phyloP scores from a whole-genome alignment of 2,329 filamentous ascomycete species.

The Mariannaea sp. region DNA sequence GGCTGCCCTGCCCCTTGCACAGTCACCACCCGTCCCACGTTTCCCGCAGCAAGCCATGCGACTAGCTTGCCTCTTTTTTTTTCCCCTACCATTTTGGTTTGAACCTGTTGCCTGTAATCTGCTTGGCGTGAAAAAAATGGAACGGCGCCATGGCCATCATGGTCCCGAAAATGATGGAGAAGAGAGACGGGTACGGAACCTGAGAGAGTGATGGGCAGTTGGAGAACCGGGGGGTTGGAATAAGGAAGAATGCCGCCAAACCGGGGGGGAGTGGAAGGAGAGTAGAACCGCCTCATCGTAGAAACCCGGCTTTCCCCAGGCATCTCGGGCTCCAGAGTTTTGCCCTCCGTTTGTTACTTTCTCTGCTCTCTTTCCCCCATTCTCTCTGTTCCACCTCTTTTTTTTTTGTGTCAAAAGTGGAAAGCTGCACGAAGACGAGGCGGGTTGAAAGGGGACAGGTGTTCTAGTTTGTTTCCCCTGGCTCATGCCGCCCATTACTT shows the following conservation, averaged over 20 bases:
- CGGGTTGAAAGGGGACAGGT: background rate
- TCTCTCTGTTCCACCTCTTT: too few species aligned
- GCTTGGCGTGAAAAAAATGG: background rate
- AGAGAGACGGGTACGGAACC: background rate
- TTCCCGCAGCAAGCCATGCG: background rate
- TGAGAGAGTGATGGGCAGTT: too few species aligned
- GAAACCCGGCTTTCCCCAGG: background rate
- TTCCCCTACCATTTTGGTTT: too few species aligned
- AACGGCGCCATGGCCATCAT: background rate
- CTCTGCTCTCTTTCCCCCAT: too few species aligned
- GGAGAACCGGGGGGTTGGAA: too few species aligned
- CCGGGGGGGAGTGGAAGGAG: too few species aligned
- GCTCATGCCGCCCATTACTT: background rate
- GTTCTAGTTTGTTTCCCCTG: background rate
- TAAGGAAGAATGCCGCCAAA: background rate
- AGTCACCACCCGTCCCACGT: constrained; percentile 4
- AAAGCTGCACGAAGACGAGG: constrained; percentile 18
- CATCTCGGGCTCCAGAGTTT: background rate
- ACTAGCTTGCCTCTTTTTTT: background rate
- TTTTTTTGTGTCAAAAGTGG: constrained; percentile 9
- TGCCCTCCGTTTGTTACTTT: background rate
- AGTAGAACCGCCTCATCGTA: constrained; percentile 8
- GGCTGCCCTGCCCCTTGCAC: constrained; percentile 6
- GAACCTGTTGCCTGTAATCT: background rate
- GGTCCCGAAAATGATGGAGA: background rate